Evolutionary conservation across 352 stramenopile genomes (phyloP).

Genomic region (Pilasporangium apinafurcum): DNA sequence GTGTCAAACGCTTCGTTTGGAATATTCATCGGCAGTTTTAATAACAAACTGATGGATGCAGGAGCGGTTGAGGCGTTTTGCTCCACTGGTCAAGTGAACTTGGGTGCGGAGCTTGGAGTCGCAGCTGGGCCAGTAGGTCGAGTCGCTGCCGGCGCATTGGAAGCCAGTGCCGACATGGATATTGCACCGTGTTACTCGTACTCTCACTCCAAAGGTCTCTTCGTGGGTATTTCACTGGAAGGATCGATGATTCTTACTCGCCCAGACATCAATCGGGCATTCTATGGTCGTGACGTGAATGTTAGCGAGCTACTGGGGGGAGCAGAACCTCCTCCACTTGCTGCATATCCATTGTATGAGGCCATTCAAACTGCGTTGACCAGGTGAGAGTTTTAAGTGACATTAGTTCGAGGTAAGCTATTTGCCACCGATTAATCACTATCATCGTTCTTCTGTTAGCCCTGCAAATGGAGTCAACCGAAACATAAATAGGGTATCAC

Average conservation of each 20-base stretch:
- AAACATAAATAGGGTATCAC: constrained; percentile 4
- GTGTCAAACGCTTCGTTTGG: not conserved
- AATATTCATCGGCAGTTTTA: not conserved
- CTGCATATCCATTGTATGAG: constrained; percentile 81
- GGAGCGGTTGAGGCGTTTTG: constrained; percentile 79
- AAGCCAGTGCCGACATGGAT: constrained; percentile 68
- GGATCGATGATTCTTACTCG: constrained; percentile 87
- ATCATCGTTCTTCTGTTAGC: constrained; percentile 15
- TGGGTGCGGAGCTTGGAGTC: constrained; percentile 87
- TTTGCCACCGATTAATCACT: no score
- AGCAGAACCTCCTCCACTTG: constrained; percentile 70
- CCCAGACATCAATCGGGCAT: constrained; percentile 87
- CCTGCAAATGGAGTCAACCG: constrained; percentile 62
- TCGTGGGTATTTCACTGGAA: constrained; percentile 86
- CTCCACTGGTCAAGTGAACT: constrained; percentile 82
- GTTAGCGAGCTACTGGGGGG: constrained; percentile 70
- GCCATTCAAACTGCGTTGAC: constrained; percentile 57
- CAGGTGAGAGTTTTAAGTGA: constrained; percentile 25
- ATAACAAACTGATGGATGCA: not conserved
- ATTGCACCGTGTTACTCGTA: constrained; percentile 90
- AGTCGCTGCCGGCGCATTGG: constrained; percentile 63
- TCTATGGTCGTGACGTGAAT: constrained; percentile 84
- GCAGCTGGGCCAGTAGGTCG: constrained; percentile 89
- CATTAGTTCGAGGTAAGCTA: not conserved
- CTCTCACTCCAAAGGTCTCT: constrained; percentile 88